Evolutionary conservation across 352 stramenopile genomes (phyloP), one percentile per base, ranked within the genome.

Genomic region (Thalassiosira mediterranea): DNA sequence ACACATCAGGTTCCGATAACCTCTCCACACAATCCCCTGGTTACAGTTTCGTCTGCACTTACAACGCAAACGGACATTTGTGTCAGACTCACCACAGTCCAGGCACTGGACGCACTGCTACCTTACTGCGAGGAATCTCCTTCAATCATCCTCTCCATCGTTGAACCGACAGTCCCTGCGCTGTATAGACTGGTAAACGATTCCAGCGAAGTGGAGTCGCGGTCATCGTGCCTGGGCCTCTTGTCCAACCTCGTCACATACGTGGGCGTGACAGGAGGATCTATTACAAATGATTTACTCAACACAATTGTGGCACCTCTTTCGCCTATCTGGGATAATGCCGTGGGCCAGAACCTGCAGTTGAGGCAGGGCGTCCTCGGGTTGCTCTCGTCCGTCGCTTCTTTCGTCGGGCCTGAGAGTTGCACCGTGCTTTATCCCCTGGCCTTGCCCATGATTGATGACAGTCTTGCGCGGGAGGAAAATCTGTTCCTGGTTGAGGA

Each of bases 371-470:
- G 78, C 42, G 67, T 83, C 2, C 40, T 83, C n/a, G 61, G 21
- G 1, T 78, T 83, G 48, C 7, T 75, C 21, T 73, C 74, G 13
- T 70, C 58, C 40, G 47, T 74, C 37, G 74, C 67, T 11, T 64
- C 56, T 44, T 59, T 69, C 31, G 59, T 83, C 32, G 67, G 74
- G 7, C 32, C 67, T 19, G 42, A 78, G 13, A 51, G 72, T 40
- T 25, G 49, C 28, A 10, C 37, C 13, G 25, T 73, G 19, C 46
- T 83, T n/a, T 72, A 83, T 70, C 74, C 74, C 3, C 52, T 79
- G 17, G 67, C 74, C 37, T 57, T 83, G 46, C 74, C 66, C 3
- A 65, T 83, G 67, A 72, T 83, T 23, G 74, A 83, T 65, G 63
- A 77, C 52, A 61, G 47, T 56, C 60, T 79, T 48, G 56, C 23